Evolutionary conservation across 2,329 filamentous ascomycete genomes (phyloP).

Genomic region (Ophiostoma angusticollis): DNA sequence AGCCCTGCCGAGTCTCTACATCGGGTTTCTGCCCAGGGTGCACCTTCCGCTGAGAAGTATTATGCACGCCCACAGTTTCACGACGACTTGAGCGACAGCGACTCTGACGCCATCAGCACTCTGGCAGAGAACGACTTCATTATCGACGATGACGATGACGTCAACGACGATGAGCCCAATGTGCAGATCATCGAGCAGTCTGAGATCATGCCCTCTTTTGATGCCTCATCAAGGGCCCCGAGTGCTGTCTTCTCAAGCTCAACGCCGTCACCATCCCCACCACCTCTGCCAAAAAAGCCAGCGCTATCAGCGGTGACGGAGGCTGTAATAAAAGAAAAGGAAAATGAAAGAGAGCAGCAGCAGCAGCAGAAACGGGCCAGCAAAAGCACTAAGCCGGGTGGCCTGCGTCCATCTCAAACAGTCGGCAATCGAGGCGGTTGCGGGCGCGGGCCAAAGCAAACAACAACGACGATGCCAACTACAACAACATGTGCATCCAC

Average conservation of each 20-base stretch:
- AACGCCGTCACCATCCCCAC: conserved; percentile 25
- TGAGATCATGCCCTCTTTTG: conserved; percentile 21
- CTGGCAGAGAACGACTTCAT: no score
- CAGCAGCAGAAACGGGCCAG: neutral
- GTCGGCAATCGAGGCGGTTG: conserved; percentile 32
- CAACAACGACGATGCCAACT: neutral
- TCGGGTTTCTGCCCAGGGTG: conserved; percentile 25
- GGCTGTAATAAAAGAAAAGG: neutral
- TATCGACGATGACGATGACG: conserved; percentile 26
- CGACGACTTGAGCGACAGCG: conserved; percentile 20
- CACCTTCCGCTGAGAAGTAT: conserved; percentile 17
- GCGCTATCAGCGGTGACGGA: neutral
- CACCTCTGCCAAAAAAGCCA: conserved; percentile 27
- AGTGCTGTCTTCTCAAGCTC: neutral
- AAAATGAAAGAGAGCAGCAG: neutral
- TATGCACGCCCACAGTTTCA: conserved; percentile 14
- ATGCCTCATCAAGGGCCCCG: conserved; percentile 15
- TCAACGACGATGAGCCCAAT: conserved; percentile 32
- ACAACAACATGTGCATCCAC: conserved; percentile 19
- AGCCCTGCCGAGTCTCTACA: conserved; percentile 27
- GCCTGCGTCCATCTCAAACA: conserved; percentile 35
- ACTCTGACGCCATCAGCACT: conserved; percentile 29
- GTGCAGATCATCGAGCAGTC: conserved; percentile 34
- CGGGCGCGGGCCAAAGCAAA: conserved; percentile 9
- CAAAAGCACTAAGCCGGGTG: neutral